Percentiles rank a stretch among this genome's conserved stretches.
Evolutionary conservation across 129 eudicot genomes (phyloP).

Genomic region (Flaveria brownii): DNA sequence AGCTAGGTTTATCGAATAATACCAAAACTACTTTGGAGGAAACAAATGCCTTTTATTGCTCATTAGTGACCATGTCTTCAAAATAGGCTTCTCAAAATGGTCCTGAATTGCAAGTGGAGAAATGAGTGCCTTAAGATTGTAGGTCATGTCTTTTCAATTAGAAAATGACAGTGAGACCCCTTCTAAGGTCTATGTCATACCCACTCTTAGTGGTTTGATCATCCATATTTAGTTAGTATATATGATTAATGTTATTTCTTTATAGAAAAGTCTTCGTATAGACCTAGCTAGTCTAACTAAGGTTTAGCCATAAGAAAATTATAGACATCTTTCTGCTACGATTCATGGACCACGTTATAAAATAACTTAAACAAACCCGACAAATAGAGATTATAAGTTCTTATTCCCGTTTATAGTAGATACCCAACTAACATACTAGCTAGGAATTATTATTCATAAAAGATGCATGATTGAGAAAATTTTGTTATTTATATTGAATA

Average conservation of each 20-base stretch:
- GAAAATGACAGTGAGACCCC: constrained; percentile 25
- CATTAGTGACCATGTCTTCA: constrained; percentile 9
- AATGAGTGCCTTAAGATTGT: background rate
- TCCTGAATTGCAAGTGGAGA: constrained; percentile 15
- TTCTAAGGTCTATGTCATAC: constrained; percentile 23
- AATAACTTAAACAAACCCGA: background rate
- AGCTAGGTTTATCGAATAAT: background rate
- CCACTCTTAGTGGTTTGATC: constrained; percentile 21
- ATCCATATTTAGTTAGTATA: constrained; percentile 5
- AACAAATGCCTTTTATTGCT: constrained; percentile 13
- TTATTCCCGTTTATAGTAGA: background rate
- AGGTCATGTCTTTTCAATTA: constrained; percentile 22
- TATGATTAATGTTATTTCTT: background rate
- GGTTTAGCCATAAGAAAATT: background rate
- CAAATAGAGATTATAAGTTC: background rate
- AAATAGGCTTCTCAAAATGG: constrained; percentile 13
- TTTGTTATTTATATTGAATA: no score
- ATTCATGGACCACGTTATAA: no score
- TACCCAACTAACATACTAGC: background rate
- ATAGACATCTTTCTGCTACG: background rate
- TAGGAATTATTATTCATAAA: no score
- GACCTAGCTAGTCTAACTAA: constrained; percentile 1
- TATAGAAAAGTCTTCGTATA: constrained; percentile 1
- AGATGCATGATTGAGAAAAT: no score
- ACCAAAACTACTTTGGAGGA: background rate